Conservation (phyloP, 345 rosid species). For the Eucalyptus tenuipes region DNA sequence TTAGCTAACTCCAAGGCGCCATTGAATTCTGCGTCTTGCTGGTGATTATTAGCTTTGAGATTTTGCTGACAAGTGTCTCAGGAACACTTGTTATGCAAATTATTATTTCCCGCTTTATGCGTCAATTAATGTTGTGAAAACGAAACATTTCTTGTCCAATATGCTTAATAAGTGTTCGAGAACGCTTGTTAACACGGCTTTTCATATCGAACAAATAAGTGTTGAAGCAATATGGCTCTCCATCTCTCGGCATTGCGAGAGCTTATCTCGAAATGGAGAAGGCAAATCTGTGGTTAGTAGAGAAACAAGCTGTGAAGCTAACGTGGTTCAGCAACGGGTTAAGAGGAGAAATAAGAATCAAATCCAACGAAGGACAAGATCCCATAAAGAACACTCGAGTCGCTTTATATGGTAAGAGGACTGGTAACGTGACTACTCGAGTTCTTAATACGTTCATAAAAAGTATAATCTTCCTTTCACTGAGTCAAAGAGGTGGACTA, state of each 20-base stretch:
- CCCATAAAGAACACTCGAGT: not conserved
- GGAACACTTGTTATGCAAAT: not conserved
- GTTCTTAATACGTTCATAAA: not conserved
- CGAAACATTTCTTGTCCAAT: not conserved
- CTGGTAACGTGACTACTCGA: not conserved
- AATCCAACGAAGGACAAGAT: not conserved
- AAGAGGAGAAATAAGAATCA: not conserved
- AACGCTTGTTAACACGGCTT: not conserved
- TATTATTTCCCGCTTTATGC: not conserved
- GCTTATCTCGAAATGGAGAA: not conserved
- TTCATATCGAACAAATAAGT: not conserved
- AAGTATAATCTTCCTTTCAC: not conserved
- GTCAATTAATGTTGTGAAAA: not conserved
- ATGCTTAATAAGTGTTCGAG: not conserved
- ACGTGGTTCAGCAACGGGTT: not conserved
- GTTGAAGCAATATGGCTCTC: not conserved
- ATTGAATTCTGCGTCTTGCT: not conserved
- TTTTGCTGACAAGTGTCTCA: not conserved
- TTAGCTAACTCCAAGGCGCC: not conserved
- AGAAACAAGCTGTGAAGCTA: not conserved
- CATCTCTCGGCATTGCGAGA: not conserved
- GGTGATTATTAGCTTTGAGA: not conserved
- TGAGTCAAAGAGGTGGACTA: not conserved
- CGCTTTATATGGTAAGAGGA: not conserved
- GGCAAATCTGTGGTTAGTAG: not conserved